Conservation (phyloP, 2,329 filamentous ascomycete genomes). For the Cytospora mali region DNA sequence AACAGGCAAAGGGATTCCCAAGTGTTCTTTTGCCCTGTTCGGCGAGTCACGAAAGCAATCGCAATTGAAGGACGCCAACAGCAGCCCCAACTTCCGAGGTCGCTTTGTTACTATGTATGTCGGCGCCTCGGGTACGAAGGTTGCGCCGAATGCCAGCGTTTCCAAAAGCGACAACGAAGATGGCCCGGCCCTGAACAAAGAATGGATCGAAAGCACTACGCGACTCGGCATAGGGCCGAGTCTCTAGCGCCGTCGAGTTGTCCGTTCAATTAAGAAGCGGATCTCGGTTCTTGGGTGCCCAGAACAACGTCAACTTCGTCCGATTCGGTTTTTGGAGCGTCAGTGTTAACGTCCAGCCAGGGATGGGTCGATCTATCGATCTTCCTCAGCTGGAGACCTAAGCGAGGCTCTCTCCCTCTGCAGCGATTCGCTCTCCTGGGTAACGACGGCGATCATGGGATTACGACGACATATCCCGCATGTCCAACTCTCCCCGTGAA, state of each 20-base stretch:
- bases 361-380: constrained; percentile 26
- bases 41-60: background rate
- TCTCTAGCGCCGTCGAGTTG: constrained; percentile 12
- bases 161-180: background rate
- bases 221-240: constrained; percentile 17
- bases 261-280: constrained; percentile 8
- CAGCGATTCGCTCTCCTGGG: constrained; percentile 19
- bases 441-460: constrained; percentile 2
- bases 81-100: background rate
- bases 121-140: background rate
- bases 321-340: constrained; percentile 19
- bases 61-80: constrained; percentile 9
- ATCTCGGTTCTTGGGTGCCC: constrained; percentile 5
- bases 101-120: background rate
- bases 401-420: constrained; percentile 18
- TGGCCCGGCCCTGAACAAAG: constrained; percentile 5
- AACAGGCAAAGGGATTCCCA: too few species aligned
- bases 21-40: background rate
- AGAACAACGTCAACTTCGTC: constrained; percentile 24
- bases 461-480: constrained; percentile 11
- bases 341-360: constrained; percentile 16
- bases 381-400: constrained; percentile 23
- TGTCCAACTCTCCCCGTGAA: constrained; percentile 15
- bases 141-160: background rate
- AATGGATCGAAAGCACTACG: constrained; percentile 20